These are phyloP conservation scores for Samsoniella hepiali DNA, from an alignment of 2,329 filamentous ascomycete species.

Conservation along the genomic window DNA sequence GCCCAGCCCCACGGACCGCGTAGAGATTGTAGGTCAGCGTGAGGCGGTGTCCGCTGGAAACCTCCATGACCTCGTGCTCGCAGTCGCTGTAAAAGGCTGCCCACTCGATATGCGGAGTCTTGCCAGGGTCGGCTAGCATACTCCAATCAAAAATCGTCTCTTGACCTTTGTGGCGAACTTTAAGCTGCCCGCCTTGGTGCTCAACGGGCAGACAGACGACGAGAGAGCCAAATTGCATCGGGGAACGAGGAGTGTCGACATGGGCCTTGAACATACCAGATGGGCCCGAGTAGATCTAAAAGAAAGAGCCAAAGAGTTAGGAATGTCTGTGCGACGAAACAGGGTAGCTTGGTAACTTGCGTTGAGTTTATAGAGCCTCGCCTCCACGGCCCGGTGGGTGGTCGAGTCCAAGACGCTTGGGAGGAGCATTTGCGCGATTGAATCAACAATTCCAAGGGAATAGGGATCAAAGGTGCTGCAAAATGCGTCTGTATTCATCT, in stretches of 20 bases:
- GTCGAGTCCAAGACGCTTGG: slow-evolving; percentile 26
- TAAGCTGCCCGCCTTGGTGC: slow-evolving; percentile 41
- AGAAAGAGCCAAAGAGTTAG: background rate
- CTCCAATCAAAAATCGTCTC: slow-evolving; percentile 41
- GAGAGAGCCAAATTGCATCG: slow-evolving; percentile 49
- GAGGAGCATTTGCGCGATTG: slow-evolving; percentile 45
- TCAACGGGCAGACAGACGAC: slow-evolving; percentile 46
- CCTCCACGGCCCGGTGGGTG: slow-evolving; percentile 37
- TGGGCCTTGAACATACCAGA: slow-evolving; percentile 50
- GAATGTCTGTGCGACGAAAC: background rate
- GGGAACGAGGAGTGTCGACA: slow-evolving; percentile 51
- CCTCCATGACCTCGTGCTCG: slow-evolving; percentile 49
- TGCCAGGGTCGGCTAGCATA: background rate
- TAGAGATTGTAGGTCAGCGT: slow-evolving; percentile 61
- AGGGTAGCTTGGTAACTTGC: slow-evolving; percentile 28
- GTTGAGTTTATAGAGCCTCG: slow-evolving; percentile 58
- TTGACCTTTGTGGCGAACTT: slow-evolving; percentile 39
- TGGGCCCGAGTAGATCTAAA: slow-evolving; percentile 48
- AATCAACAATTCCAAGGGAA: slow-evolving; percentile 49
- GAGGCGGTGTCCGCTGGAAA: slow-evolving; percentile 50
- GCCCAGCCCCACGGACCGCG: slow-evolving; percentile 27
- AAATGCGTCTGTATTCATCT: slow-evolving; percentile 48
- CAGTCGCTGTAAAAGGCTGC: slow-evolving; percentile 53
- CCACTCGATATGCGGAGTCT: slow-evolving; percentile 36
- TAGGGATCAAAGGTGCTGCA: slow-evolving; percentile 50